A percentile compares a stretch with the other conserved stretches of the same genome.
phyloP scores from a whole-genome alignment of 129 eudicot species.

The Chrysanthemum makinoi region DNA sequence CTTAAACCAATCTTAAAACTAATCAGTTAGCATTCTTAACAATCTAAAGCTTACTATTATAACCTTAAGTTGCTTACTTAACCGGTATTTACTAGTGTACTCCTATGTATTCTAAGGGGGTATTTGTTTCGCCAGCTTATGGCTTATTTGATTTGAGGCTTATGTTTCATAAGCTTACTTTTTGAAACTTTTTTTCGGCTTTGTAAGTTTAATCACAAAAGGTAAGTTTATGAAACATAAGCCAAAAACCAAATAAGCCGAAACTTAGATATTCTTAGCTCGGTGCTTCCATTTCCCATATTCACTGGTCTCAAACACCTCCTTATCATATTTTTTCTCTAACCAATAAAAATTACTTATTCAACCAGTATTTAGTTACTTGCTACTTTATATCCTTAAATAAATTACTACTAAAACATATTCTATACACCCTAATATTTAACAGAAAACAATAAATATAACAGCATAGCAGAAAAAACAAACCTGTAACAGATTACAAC shows the following conservation, averaged over 20 bases:
- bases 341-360: not conserved
- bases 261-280: not conserved
- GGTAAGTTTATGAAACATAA: not conserved
- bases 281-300: too few species aligned
- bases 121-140: not conserved
- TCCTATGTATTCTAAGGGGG: not conserved
- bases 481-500: constrained; percentile 1
- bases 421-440: not conserved
- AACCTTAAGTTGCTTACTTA: not conserved
- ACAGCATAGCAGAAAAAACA: not conserved
- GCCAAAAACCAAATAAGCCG: not conserved
- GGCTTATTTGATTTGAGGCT: too few species aligned
- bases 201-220: too few species aligned
- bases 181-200: too few species aligned
- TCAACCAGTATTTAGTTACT: too few species aligned
- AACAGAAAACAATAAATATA: not conserved
- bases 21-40: not conserved
- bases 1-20: not conserved
- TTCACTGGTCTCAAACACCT: too few species aligned
- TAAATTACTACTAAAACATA: too few species aligned
- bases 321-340: too few species aligned
- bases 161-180: too few species aligned
- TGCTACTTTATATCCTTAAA: too few species aligned
- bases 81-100: not conserved
- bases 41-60: not conserved